Conservation (phyloP, 1,284 basidiomycete genomes). For the Thecaphora thlaspeos region DNA sequence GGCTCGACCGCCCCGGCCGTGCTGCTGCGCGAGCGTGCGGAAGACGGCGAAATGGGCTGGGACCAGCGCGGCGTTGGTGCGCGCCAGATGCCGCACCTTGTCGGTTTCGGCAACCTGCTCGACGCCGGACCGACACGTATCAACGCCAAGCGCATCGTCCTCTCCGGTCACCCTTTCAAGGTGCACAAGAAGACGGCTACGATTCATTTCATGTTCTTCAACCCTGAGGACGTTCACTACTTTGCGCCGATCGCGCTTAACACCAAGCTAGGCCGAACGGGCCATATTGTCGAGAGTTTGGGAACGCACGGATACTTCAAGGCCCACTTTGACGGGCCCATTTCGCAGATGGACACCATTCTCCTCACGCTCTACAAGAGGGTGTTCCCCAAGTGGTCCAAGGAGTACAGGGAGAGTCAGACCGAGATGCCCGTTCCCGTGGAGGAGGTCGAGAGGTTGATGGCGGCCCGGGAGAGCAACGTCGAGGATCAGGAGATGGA, state of each 20-base stretch:
- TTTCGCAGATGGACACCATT: slow-evolving; percentile 78
- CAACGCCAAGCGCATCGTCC: slow-evolving; percentile 84
- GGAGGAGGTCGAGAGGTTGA: background rate
- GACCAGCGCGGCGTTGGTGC: slow-evolving; percentile 50
- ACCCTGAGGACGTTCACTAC: slow-evolving; percentile 87
- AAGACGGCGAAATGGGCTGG: slow-evolving; percentile 46
- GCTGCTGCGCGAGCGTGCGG: slow-evolving; percentile 34
- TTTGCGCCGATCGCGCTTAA: slow-evolving; percentile 89
- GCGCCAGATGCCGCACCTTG: slow-evolving; percentile 65
- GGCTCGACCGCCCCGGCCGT: slow-evolving; percentile 58
- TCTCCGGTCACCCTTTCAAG: slow-evolving; percentile 95
- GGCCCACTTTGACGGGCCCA: slow-evolving; percentile 85
- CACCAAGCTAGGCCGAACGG: slow-evolving; percentile 88
- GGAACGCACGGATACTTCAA: slow-evolving; percentile 99
- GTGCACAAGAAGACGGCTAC: slow-evolving; percentile 97
- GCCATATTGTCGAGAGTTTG: slow-evolving; percentile 85
- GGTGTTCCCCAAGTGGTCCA: slow-evolving; percentile 77
- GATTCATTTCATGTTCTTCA: slow-evolving; percentile 98
- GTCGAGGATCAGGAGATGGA: no score
- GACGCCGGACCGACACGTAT: slow-evolving; percentile 80
- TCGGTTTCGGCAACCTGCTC: slow-evolving; percentile 85
- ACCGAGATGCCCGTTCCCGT: slow-evolving; percentile 11
- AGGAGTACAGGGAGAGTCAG: slow-evolving; percentile 4
- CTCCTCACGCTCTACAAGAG: slow-evolving; percentile 61
- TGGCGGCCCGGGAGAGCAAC: no score